These are phyloP conservation scores for Botrytis deweyae DNA, from an alignment of 2,329 filamentous ascomycete genomes.

Conservation along the genomic window DNA sequence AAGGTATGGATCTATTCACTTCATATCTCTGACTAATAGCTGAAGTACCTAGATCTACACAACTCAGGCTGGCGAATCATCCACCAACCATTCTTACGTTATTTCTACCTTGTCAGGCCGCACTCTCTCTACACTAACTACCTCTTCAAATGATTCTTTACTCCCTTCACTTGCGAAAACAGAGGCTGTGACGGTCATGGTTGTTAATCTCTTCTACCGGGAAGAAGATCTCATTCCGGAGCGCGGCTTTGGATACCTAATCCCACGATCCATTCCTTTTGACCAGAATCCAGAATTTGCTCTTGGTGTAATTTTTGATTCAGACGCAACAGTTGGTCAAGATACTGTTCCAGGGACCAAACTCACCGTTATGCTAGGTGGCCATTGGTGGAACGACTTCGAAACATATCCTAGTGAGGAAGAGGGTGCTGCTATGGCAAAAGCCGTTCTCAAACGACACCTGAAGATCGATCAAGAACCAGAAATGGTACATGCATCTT, in stretches of 20 bases:
- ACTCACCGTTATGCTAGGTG: slow-evolving; percentile 90
- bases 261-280: slow-evolving; percentile 70
- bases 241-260: slow-evolving; percentile 86
- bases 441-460: slow-evolving; percentile 68
- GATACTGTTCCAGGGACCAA: slow-evolving; percentile 69
- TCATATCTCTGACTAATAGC: neutral
- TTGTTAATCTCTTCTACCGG: slow-evolving; percentile 85
- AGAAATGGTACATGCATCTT: slow-evolving; percentile 57
- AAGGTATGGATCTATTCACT: slow-evolving; percentile 41
- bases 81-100: slow-evolving; percentile 52
- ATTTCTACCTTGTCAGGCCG: slow-evolving; percentile 57
- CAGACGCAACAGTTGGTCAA: slow-evolving; percentile 48
- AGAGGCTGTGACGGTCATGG: slow-evolving; percentile 78
- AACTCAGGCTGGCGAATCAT: slow-evolving; percentile 24
- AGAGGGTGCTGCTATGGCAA: slow-evolving; percentile 69
- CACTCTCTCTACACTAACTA: slow-evolving; percentile 28
- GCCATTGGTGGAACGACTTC: slow-evolving; percentile 81
- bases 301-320: slow-evolving; percentile 91
- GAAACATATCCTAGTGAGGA: slow-evolving; percentile 59
- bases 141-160: slow-evolving; percentile 21
- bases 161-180: slow-evolving; percentile 53
- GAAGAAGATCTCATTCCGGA: slow-evolving; percentile 60
- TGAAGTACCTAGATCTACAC: slow-evolving; percentile 38
- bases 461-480: slow-evolving; percentile 65
- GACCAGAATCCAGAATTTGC: slow-evolving; percentile 78